Base-by-base conservation (phyloP, 192 early-diverging fungal genomes). In the Thoreauomyces humboldtii region DNA sequence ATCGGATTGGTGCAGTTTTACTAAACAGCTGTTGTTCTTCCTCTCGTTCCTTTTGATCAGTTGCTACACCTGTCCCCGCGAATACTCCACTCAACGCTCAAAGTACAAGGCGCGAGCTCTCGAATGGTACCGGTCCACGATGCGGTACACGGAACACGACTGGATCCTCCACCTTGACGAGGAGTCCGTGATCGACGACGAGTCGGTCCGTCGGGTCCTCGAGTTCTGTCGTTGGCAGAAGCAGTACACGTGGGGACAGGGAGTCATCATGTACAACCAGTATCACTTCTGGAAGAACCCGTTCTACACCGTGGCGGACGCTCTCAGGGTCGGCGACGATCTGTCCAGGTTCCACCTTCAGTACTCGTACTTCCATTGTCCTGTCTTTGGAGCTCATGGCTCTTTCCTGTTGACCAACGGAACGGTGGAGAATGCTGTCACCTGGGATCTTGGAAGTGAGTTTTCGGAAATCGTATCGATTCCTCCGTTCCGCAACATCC, bases 91-190 rank as follows among this genome's bases (percentile, higher is more conserved):
- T 4, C 38, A 44, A n/a, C 46, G 55, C 57, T 65, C 69, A 27
- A 83, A 81, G 48, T 83, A 83, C 77, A 83, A 83, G 67, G 81
- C 81, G 0, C 71, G 81, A 15, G 81, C 81, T 1, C 66, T 83
- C 33, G 81, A 83, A 57, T 83, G 81, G 81, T 83, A 83, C 70
- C 75, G 81, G 48, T 73, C 76, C 62, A 80, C 78, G 11, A 75
- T 83, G 74, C 38, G 55, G 15, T 79, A 72, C 69, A 83, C 78
- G 22, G 78, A 83, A 59, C 54, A 65, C 51, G 81, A 83, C 73
- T 83, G 81, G 81, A 55, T 83, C 31, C 66, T 83, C 24, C 81
- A 83, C 48, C 65, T 83, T n/a, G 81, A 83, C 52, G 81, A 83
- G 65, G 81, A 83, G 52, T 63, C 60, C 35, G 81, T 83, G 33